A percentile compares a stretch with the other conserved stretches of the same genome.
Conservation (phyloP, 768 basidiomycete species). For the Leccinum pellstonianum region DNA sequence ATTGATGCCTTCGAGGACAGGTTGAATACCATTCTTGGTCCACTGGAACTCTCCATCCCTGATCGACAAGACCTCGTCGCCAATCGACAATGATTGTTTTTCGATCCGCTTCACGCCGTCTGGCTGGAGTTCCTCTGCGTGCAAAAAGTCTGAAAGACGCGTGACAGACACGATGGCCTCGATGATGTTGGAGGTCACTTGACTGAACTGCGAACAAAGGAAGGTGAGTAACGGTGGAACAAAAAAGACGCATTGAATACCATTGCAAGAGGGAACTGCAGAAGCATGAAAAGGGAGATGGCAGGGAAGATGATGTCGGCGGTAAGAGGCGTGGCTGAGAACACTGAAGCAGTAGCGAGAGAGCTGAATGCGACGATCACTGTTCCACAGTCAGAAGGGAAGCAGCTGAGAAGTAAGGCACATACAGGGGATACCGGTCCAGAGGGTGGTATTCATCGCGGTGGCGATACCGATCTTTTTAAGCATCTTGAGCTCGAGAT, state of each 20-base stretch:
- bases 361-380: constrained; percentile 82
- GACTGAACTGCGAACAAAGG: constrained; percentile 48
- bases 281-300: constrained; percentile 84
- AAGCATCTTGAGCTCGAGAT: constrained; percentile 79
- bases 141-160: constrained; percentile 74
- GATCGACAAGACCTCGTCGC: constrained; percentile 72
- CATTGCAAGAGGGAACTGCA: constrained; percentile 86
- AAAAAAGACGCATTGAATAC: constrained; percentile 34
- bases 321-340: constrained; percentile 69
- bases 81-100: constrained; percentile 43
- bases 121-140: constrained; percentile 73
- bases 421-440: constrained; percentile 63
- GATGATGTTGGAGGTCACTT: constrained; percentile 77
- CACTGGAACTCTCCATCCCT: constrained; percentile 80
- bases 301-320: constrained; percentile 95
- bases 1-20: constrained; percentile 73
- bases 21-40: constrained; percentile 54
- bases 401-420: not conserved
- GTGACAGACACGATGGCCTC: constrained; percentile 83
- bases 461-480: constrained; percentile 77
- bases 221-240: constrained; percentile 2
- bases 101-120: constrained; percentile 65
- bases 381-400: constrained; percentile 14
- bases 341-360: constrained; percentile 67
- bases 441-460: constrained; percentile 61